These are phyloP conservation scores for Tardiomyces digboiensis DNA, from an alignment of 1,139 yeast species.

Conservation along the genomic window DNA sequence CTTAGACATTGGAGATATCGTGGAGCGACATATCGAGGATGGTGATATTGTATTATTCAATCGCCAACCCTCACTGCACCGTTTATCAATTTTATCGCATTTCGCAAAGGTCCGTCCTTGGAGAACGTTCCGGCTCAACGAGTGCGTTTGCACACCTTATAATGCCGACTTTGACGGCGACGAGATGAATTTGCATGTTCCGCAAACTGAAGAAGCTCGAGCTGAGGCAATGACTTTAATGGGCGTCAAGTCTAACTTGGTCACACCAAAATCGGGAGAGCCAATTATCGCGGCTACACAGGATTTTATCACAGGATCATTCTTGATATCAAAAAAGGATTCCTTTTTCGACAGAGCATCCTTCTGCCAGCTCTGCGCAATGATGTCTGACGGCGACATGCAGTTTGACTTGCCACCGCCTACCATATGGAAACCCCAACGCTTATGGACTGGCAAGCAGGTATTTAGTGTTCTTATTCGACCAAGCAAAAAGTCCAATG, in stretches of 20 bases:
- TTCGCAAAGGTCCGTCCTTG: conserved; percentile 95
- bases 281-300: conserved; percentile 99
- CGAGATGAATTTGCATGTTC: conserved; percentile 98
- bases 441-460: conserved; percentile 97
- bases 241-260: conserved; percentile 94
- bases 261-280: conserved; percentile 97
- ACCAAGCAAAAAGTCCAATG: conserved; percentile 70
- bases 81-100: conserved; percentile 90
- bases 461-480: conserved; percentile 78
- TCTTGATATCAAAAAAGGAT: conserved; percentile 85
- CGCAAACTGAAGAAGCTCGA: conserved; percentile 98
- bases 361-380: conserved; percentile 70
- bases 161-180: conserved; percentile 99
- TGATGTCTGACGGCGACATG: conserved; percentile 91
- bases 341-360: conserved; percentile 85
- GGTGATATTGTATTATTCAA: conserved; percentile 94
- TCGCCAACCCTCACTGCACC: conserved; percentile 96
- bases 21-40: conserved; percentile 97
- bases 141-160: conserved; percentile 99
- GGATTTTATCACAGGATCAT: conserved; percentile 97
- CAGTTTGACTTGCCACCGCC: conserved; percentile 97
- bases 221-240: conserved; percentile 96
- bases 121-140: conserved; percentile 96
- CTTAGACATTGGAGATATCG: conserved; percentile 80
- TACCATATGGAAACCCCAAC: conserved; percentile 78